Percentiles rank a stretch among this genome's conserved stretches.
These are phyloP conservation scores for Leccinum fallax DNA, from an alignment of 1,284 basidiomycete genomes.

Conservation along the genomic window DNA sequence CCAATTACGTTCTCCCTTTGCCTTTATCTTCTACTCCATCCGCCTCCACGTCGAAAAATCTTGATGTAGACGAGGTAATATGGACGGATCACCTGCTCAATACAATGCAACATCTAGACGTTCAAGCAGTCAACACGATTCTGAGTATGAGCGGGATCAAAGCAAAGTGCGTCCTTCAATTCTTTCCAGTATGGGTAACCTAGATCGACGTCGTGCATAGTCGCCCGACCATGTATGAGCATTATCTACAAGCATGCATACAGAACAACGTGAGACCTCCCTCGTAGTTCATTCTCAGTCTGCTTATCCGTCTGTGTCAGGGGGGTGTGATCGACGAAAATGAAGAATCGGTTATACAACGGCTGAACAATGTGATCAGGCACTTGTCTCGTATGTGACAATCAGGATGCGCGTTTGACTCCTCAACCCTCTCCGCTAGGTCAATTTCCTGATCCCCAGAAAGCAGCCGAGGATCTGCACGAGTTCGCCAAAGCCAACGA, in stretches of 20 bases:
- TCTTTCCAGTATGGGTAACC: not conserved
- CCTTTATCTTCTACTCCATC: constrained; percentile 48
- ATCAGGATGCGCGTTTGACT: constrained; percentile 4
- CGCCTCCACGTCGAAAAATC: constrained; percentile 50
- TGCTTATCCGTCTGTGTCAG: constrained; percentile 42
- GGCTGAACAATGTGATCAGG: constrained; percentile 57
- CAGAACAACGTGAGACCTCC: constrained; percentile 71
- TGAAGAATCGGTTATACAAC: constrained; percentile 61
- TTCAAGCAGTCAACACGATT: constrained; percentile 58
- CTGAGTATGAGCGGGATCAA: constrained; percentile 67
- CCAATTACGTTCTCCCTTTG: constrained; percentile 80
- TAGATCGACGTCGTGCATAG: constrained; percentile 36
- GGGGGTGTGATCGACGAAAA: constrained; percentile 85
- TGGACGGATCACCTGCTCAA: constrained; percentile 88
- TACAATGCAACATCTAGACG: constrained; percentile 75
- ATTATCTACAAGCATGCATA: constrained; percentile 72
- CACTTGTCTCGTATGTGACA: constrained; percentile 55
- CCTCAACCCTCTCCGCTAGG: constrained; percentile 35
- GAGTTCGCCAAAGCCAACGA: constrained; percentile 90
- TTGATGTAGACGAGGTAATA: constrained; percentile 70
- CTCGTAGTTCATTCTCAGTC: constrained; percentile 2
- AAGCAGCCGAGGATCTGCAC: constrained; percentile 78
- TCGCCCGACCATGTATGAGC: constrained; percentile 63
- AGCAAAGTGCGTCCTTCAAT: constrained; percentile 42
- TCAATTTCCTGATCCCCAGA: constrained; percentile 69